These are phyloP conservation scores for Xylariaceae sp. DNA, from an alignment of 2,329 filamentous ascomycete species.

Conservation along the genomic window DNA sequence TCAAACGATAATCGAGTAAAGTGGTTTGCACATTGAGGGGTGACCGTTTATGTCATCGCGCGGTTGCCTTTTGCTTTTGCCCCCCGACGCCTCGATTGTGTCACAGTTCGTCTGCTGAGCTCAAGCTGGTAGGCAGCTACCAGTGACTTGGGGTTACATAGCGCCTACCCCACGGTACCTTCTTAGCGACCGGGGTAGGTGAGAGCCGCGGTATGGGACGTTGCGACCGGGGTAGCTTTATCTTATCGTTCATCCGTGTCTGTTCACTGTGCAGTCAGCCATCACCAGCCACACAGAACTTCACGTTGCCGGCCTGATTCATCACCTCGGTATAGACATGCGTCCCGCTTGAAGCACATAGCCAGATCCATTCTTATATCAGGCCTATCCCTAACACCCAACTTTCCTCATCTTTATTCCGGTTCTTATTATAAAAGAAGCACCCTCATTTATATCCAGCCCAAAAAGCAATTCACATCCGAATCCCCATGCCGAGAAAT, in stretches of 20 bases:
- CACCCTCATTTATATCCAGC: no score
- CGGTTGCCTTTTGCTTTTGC: slow-evolving; percentile 21
- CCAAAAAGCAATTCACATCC: no score
- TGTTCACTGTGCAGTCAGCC: no score
- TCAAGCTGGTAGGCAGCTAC: not conserved
- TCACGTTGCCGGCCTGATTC: no score
- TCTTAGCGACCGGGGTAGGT: not conserved
- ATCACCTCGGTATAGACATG: no score
- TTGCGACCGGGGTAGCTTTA: slow-evolving; percentile 31
- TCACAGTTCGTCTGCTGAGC: not conserved
- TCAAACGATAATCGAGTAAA: not conserved
- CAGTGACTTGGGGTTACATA: not conserved
- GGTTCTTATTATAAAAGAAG: no score
- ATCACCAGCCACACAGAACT: no score
- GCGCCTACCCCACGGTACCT: not conserved
- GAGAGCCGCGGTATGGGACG: not conserved
- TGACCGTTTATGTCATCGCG: slow-evolving; percentile 25
- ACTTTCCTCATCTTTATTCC: no score
- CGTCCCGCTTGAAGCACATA: no score
- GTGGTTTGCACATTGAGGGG: not conserved
- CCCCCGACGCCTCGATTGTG: not conserved
- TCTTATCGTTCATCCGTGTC: slow-evolving; percentile 24
- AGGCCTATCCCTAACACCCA: no score
- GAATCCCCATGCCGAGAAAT: no score
- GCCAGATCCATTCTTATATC: no score